Base-by-base conservation (phyloP, 2,329 filamentous ascomycete species). In the Aspergillus amoenus region DNA sequence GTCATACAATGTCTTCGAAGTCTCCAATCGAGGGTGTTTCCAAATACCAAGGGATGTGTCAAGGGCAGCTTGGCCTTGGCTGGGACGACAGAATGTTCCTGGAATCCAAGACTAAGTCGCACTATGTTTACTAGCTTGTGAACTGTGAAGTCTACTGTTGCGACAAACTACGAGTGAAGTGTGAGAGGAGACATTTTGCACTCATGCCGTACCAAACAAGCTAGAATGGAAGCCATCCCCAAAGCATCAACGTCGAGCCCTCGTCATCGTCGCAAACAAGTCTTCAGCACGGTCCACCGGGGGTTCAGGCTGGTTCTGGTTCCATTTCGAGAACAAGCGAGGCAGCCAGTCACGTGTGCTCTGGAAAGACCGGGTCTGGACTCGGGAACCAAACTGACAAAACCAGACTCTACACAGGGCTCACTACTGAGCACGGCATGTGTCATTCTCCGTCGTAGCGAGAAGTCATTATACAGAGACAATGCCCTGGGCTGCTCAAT, bases 241-340 rank as follows among this genome's bases (percentile, higher is more conserved):
- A 37, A 8, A 41, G 12, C 9, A 15, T 37, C 5, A 40, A 34
- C 46, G 39, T 22, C 30, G 6, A 15, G 18, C 21, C 9, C 32
- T 52, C 49, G 43, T 44, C 7, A 43, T 52, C 40, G 17, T 37
- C 15, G 34, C 49, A 34, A 52, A 34, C 39, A 43, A 43, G 41
- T n/a, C 34, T 53, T 45, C 51, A 46, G 51, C 51, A 47, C 52
- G 52, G 52, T 54, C 52, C 52, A 54, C 42, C 43, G 22, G 8
- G 27, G 3, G 9, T 30, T 30, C 27, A 30, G 27, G 3, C 27
- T 30, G 27, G 27, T 30, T 30, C 27, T 43, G 50, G 39, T 45
- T 45, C 50, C 41, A 18, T 39, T 39, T 45, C 27, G 41, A 52
- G 50, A 43, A 43, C 49, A 44, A 52, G 50, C 41, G 50, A 52